phyloP scores from a whole-genome alignment of 441 rosid genomes.

The Isatis lusitanica region DNA sequence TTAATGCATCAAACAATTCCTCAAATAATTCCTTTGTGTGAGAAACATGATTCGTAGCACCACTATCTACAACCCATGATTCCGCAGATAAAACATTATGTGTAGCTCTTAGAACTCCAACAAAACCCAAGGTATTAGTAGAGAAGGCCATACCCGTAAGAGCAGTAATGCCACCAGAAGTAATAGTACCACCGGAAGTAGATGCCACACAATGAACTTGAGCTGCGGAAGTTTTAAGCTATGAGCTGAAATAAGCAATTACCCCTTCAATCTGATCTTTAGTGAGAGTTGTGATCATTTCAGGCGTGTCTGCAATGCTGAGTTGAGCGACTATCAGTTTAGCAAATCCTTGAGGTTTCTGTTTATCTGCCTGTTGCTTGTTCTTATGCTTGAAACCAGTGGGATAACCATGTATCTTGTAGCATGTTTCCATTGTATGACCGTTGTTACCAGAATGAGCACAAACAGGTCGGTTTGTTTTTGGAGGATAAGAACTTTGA shows the following conservation, averaged over 20 bases:
- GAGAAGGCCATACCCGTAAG: background rate
- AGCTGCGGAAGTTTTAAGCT: too few relatives aligned
- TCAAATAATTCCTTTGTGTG: background rate
- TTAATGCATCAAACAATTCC: background rate
- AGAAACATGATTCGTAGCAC: background rate
- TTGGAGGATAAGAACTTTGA: too few relatives aligned
- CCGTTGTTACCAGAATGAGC: background rate
- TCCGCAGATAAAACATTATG: background rate
- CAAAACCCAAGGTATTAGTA: background rate
- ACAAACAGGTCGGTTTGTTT: accelerated
- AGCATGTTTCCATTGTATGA: too few relatives aligned
- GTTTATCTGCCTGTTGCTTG: too few relatives aligned
- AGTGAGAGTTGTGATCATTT: too few relatives aligned
- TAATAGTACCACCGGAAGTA: background rate
- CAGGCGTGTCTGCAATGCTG: too few relatives aligned
- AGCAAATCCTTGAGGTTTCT: too few relatives aligned
- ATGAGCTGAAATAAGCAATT: too few relatives aligned
- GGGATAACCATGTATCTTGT: background rate
- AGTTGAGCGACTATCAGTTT: too few relatives aligned
- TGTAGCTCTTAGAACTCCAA: background rate
- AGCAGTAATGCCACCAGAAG: too few relatives aligned
- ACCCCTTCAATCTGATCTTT: too few relatives aligned
- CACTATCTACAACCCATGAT: background rate
- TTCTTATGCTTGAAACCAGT: too few relatives aligned
- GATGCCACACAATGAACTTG: background rate